These are phyloP conservation scores for Basidioascus undulatus DNA, from an alignment of 768 basidiomycete genomes.

Conservation along the genomic window DNA sequence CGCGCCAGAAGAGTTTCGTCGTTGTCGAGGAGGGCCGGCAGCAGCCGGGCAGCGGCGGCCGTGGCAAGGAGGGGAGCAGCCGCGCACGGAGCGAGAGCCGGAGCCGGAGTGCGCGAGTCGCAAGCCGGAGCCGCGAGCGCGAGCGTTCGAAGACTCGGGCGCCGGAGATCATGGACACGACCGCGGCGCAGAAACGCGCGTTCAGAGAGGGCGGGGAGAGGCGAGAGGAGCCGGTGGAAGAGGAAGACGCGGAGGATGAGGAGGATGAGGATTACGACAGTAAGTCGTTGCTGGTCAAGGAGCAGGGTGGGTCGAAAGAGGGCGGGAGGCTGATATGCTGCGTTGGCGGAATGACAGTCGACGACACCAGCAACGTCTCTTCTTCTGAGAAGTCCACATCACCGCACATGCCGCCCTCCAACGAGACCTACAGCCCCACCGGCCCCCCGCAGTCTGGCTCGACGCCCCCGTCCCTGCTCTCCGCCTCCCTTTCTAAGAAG, in stretches of 20 bases:
- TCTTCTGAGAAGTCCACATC: no score
- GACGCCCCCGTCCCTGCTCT: no score
- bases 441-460: no score
- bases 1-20: conserved; percentile 95
- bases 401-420: no score
- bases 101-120: conserved; percentile 1
- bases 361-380: no score
- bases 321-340: no score
- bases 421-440: no score
- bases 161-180: background rate
- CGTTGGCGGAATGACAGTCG: no score
- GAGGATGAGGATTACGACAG: conserved; percentile 22
- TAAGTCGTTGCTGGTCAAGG: no score
- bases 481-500: no score
- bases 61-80: background rate
- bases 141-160: background rate
- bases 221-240: conserved; percentile 3
- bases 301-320: conserved; percentile 19
- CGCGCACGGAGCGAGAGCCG: conserved; percentile 2
- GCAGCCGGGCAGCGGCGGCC: conserved; percentile 15
- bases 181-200: background rate
- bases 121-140: conserved; percentile 1
- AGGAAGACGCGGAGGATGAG: conserved; percentile 15
- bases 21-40: conserved; percentile 72
- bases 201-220: background rate